Base-by-base conservation (phyloP, 768 basidiomycete genomes). In the Trametes punicea region DNA sequence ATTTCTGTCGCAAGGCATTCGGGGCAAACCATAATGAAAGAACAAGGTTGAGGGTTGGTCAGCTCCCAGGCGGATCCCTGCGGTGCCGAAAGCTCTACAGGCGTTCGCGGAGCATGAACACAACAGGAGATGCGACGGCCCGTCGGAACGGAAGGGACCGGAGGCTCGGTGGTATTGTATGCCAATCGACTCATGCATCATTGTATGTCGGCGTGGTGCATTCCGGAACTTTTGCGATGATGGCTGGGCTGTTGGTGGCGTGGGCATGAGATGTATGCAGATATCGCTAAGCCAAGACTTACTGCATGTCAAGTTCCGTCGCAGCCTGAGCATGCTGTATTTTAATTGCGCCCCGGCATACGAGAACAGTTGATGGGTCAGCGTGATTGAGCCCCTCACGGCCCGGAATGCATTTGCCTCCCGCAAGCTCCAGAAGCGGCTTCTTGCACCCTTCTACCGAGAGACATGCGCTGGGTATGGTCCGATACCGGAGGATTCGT, bases 401-500 rank as follows among this genome's bases (percentile, higher is more conserved):
- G n/a, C n/a, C n/a, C n/a, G n/a, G 36, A 15, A 38, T 16, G 36
- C 36, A 38, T 44, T 44, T 25, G 23, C 42, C 42, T 21, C 26
- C 42, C 23, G 42, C 42, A 26, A 44, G 42, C 25, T 20, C 9
- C 21, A 20, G 40, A 10, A 15, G 34, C 34, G n/a, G 34, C 34
- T 36, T 36, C 34, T 36, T 15, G 34, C 34, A 9, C 9, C n/a
- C 34, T 36, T 6, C 44, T 16, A 15, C 52, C 31, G 5, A n/a
- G n/a, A n/a, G 34, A n/a, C 13, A 38, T 18, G 44, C n/a, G 4
- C 6, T 9, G 20, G 26, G 34, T 13, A 6, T 38, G 15, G 44
- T 54, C 52, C 52, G 52, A 54, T 27, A 54, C 46, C 52, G 52
- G 52, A 54, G 52, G 25, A 39, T 46, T 54, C 44, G 44, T 30